Percentiles rank a stretch among this genome's conserved stretches.
These are phyloP conservation scores for Mrakiaceae sp. DNA, from an alignment of 1,284 basidiomycete genomes.

Conservation along the genomic window DNA sequence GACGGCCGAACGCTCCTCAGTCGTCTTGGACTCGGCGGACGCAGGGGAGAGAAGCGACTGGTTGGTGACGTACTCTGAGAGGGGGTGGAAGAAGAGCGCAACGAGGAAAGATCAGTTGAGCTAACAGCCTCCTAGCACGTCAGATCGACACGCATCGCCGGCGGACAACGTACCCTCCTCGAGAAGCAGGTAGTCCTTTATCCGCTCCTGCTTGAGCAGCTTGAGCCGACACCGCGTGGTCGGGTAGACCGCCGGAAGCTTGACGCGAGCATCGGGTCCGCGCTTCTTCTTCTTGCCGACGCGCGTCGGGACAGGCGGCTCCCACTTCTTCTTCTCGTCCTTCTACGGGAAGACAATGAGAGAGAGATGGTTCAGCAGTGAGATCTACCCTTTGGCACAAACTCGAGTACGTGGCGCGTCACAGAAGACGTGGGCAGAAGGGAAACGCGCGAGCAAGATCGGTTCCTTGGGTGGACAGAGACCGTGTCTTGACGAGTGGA, in stretches of 20 bases:
- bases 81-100: background rate
- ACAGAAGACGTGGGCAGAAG: background rate
- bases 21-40: constrained; percentile 83
- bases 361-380: background rate
- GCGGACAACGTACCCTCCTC: constrained; percentile 50
- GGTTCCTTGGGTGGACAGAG: too few species aligned
- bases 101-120: background rate
- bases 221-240: constrained; percentile 93
- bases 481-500: too few species aligned
- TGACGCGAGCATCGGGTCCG: constrained; percentile 81
- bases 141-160: background rate
- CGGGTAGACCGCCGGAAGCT: constrained; percentile 86
- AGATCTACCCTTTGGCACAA: background rate
- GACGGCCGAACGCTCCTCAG: constrained; percentile 85
- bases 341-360: constrained; percentile 39
- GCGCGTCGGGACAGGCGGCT: constrained; percentile 92
- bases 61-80: constrained; percentile 78
- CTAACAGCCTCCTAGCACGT: background rate
- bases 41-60: constrained; percentile 82
- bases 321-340: constrained; percentile 77
- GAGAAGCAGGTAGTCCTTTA: constrained; percentile 94
- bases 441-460: too few species aligned
- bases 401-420: too few species aligned
- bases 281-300: constrained; percentile 89
- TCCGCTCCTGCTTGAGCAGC: constrained; percentile 89